Conservation (phyloP, 148 eudicot genomes). For the Gaultheria prostrata region DNA sequence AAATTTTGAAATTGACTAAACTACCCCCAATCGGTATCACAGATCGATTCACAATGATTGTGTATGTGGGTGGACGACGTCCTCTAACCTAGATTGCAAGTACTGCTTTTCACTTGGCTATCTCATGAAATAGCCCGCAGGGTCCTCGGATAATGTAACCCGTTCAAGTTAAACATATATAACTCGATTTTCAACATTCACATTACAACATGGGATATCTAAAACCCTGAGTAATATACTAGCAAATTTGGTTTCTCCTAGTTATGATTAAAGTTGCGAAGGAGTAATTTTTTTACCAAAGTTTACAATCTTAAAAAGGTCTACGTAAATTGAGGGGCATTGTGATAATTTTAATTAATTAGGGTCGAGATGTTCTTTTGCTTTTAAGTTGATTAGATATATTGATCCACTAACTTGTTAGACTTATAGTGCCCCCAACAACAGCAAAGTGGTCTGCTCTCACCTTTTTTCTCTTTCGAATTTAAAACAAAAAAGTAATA, state of each 20-base stretch:
- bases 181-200: no score
- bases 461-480: conserved; percentile 40
- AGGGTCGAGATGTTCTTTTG: neutral
- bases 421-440: conserved; percentile 69
- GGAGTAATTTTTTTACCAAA: no score
- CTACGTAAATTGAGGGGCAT: conserved; percentile 4
- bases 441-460: conserved; percentile 56
- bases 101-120: neutral
- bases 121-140: neutral
- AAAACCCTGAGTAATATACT: no score
- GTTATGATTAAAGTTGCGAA: no score
- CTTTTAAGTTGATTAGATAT: conserved; percentile 19
- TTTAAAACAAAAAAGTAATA: conserved; percentile 31
- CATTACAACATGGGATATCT: no score
- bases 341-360: neutral
- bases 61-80: neutral
- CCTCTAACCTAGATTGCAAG: neutral
- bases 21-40: neutral
- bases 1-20: neutral
- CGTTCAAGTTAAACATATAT: no score
- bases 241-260: no score
- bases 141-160: neutral
- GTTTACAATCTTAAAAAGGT: no score
- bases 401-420: conserved; percentile 53
- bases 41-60: neutral